A percentile compares a stretch with the other conserved stretches of the same genome.
Conservation (phyloP, 2,329 filamentous ascomycete genomes). For the Sporothrix protearum region DNA sequence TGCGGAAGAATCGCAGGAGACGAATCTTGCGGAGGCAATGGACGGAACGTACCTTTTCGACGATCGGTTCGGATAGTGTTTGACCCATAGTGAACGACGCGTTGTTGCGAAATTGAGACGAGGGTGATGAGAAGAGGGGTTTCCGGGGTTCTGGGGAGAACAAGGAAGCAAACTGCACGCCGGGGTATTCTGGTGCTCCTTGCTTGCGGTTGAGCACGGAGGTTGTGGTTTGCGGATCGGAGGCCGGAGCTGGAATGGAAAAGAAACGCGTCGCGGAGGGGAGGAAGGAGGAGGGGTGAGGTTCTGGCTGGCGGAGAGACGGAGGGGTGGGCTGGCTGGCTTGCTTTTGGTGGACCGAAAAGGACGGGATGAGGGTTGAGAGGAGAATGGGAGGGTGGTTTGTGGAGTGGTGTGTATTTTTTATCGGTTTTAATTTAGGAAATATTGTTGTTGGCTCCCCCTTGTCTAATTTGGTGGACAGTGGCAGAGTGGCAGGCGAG, state of each 20-base stretch:
- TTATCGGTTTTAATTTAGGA: conserved; percentile 20
- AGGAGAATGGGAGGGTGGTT: conserved; percentile 8
- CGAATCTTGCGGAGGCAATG: conserved; percentile 12
- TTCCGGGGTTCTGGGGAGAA: conserved; percentile 3
- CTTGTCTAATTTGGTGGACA: conserved; percentile 19
- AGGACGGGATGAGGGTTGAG: conserved; percentile 19
- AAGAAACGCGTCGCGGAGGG: conserved; percentile 32
- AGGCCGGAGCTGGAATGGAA: conserved; percentile 18
- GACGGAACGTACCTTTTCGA: conserved; percentile 80
- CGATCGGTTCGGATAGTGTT: conserved; percentile 96
- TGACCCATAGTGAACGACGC: conserved; percentile 74
- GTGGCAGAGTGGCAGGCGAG: conserved; percentile 10
- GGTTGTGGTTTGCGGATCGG: conserved; percentile 16
- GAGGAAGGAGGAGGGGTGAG: conserved; percentile 31
- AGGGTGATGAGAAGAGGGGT: not conserved
- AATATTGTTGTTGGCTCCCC: conserved; percentile 15
- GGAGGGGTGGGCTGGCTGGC: conserved; percentile 20
- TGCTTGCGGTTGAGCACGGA: conserved; percentile 1
- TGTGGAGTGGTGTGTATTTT: conserved; percentile 23
- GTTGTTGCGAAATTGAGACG: conserved; percentile 20
- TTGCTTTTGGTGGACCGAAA: conserved; percentile 21
- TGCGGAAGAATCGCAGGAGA: not conserved
- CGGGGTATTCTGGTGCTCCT: conserved; percentile 15
- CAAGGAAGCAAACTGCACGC: not conserved
- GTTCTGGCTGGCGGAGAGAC: conserved; percentile 26